Percentiles rank a stretch among this genome's conserved stretches.
phyloP scores from a whole-genome alignment of 1,284 basidiomycete genomes.

The Baeospora myosura region DNA sequence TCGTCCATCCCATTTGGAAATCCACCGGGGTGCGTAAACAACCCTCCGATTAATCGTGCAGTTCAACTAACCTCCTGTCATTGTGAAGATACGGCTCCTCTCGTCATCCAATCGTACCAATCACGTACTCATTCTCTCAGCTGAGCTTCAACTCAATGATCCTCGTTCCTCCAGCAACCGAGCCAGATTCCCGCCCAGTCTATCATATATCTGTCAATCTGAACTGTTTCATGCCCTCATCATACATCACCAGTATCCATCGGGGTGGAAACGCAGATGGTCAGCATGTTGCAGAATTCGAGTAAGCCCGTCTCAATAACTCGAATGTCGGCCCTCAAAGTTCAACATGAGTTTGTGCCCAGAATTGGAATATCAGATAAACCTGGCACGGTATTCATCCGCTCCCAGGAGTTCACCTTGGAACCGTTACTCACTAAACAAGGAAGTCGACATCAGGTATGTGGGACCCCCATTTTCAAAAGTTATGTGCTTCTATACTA shows the following conservation, averaged over 20 bases:
- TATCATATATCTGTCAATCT: slow-evolving; percentile 31
- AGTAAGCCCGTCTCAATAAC: slow-evolving; percentile 20
- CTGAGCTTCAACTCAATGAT: slow-evolving; percentile 23
- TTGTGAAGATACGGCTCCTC: background rate
- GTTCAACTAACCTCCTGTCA: too few species aligned
- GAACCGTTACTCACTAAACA: background rate
- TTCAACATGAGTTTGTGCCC: background rate
- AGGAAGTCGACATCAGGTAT: background rate
- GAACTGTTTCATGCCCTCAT: slow-evolving; percentile 33
- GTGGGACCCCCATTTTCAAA: background rate
- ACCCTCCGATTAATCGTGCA: too few species aligned
- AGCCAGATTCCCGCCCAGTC: slow-evolving; percentile 21
- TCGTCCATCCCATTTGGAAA: too few species aligned
- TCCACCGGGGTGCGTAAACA: too few species aligned
- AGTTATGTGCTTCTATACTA: background rate
- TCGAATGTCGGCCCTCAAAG: too few species aligned
- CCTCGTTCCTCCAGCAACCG: slow-evolving; percentile 20
- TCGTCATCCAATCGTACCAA: slow-evolving; percentile 10
- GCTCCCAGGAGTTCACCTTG: slow-evolving; percentile 9
- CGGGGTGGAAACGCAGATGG: slow-evolving; percentile 24
- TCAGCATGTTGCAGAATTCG: slow-evolving; percentile 30
- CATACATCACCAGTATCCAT: slow-evolving; percentile 30
- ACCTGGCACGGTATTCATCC: slow-evolving; percentile 12
- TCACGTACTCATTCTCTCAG: slow-evolving; percentile 25
- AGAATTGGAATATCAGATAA: slow-evolving; percentile 20